Conservation (phyloP, 495 filamentous ascomycete genomes). For the Cercophora samala region DNA sequence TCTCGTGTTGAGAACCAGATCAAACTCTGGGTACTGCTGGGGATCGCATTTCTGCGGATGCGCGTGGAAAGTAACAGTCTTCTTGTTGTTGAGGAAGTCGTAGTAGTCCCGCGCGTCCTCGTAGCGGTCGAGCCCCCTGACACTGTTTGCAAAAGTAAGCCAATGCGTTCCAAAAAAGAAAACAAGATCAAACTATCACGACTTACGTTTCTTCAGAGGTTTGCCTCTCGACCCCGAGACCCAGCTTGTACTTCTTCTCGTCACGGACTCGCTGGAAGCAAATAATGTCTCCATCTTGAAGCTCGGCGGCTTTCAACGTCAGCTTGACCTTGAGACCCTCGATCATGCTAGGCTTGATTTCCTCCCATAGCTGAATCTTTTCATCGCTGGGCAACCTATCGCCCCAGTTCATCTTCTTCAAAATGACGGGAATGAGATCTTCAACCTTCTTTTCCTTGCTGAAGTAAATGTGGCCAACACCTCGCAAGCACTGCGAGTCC, state of each 20-base stretch:
- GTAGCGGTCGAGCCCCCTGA: conserved; percentile 34
- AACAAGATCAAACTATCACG: background rate
- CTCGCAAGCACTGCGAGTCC: conserved; percentile 66
- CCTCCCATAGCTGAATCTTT: conserved; percentile 75
- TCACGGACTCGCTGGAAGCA: conserved; percentile 72
- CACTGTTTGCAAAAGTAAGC: background rate
- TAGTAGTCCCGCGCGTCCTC: conserved; percentile 81
- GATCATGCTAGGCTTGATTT: conserved; percentile 98
- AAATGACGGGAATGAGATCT: conserved; percentile 77
- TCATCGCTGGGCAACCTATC: conserved; percentile 48
- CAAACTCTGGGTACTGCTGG: conserved; percentile 57
- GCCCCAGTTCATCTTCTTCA: conserved; percentile 86
- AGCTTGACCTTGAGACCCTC: conserved; percentile 89
- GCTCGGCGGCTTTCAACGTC: conserved; percentile 82
- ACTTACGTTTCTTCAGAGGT: conserved; percentile 33
- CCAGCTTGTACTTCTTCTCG: conserved; percentile 41
- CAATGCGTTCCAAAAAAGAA: background rate
- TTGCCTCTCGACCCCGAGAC: conserved; percentile 25
- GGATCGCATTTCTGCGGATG: conserved; percentile 49
- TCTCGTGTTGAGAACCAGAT: conserved; percentile 73
- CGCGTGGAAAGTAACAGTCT: conserved; percentile 64
- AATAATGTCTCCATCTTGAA: conserved; percentile 96
- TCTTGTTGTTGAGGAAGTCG: conserved; percentile 84
- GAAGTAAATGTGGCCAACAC: conserved; percentile 79
- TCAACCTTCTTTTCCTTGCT: conserved; percentile 80